Evolutionary conservation across 805 yeast species (phyloP).

Genomic region (Spencermartinsiella europaea): DNA sequence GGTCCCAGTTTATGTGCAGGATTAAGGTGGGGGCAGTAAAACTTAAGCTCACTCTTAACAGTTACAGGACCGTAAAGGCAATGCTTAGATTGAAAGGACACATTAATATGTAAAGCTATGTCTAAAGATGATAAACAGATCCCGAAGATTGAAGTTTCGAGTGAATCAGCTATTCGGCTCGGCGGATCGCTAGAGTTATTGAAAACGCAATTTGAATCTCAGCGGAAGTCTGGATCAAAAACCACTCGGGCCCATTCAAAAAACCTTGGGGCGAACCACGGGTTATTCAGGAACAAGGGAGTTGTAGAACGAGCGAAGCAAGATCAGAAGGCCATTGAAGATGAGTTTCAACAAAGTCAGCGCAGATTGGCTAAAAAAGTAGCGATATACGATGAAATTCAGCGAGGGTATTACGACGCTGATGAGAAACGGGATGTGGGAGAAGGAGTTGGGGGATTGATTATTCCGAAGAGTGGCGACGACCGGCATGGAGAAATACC

Average conservation of each 20-base stretch:
- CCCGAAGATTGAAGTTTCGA: slow-evolving; percentile 2
- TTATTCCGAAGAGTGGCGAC: not conserved
- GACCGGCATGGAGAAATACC: not conserved
- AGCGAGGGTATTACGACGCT: slow-evolving; percentile 6
- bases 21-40: too few relatives aligned
- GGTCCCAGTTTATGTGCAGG: not conserved
- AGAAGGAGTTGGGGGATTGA: slow-evolving; percentile 8
- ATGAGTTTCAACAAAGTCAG: not conserved
- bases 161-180: slow-evolving; percentile 9
- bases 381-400: slow-evolving; percentile 11
- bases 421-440: slow-evolving; percentile 7
- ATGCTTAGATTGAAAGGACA: too few relatives aligned
- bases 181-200: slow-evolving; percentile 2
- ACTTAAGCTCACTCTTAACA: too few relatives aligned
- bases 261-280: not conserved
- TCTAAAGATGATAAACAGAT: not conserved
- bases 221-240: not conserved
- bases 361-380: slow-evolving; percentile 10
- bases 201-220: slow-evolving; percentile 8
- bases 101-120: too few relatives aligned
- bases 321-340: slow-evolving; percentile 3
- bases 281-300: not conserved
- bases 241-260: not conserved
- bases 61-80: too few relatives aligned
- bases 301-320: slow-evolving; percentile 1